Evolutionary conservation across 306 rosid genomes (phyloP).

Genomic region (Rosa rugosa): DNA sequence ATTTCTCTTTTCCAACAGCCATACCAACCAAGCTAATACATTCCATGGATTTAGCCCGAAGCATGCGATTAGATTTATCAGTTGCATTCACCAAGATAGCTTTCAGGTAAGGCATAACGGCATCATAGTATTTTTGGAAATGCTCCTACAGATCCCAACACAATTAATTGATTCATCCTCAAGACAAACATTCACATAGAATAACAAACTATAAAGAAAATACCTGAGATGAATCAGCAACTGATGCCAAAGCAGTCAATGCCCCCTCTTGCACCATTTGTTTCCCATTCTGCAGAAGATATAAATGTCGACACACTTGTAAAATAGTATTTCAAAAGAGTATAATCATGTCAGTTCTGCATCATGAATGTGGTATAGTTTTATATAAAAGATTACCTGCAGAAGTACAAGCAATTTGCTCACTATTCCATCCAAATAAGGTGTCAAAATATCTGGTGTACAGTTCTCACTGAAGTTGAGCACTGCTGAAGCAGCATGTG

Average conservation of each 20-base stretch:
- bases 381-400: constrained; percentile 57
- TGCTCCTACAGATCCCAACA: constrained; percentile 57
- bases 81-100: constrained; percentile 93
- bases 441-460: constrained; percentile 84
- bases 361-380: not conserved
- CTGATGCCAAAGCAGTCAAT: constrained; percentile 96
- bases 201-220: not conserved
- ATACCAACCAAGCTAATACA: constrained; percentile 98
- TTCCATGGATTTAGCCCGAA: constrained; percentile 99
- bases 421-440: constrained; percentile 90
- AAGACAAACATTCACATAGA: not conserved
- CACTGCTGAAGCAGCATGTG: constrained; percentile 99
- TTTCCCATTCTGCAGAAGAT: constrained; percentile 72
- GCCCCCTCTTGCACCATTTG: constrained; percentile 99
- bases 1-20: constrained; percentile 99
- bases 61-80: constrained; percentile 97
- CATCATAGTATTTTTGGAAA: constrained; percentile 93
- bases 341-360: constrained; percentile 10
- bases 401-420: constrained; percentile 92
- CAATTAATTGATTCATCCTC: constrained; percentile 26
- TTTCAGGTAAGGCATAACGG: constrained; percentile 97
- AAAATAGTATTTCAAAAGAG: constrained; percentile 4
- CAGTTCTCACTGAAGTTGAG: constrained; percentile 99
- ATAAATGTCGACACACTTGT: constrained; percentile 17
- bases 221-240: constrained; percentile 99